These are phyloP conservation scores for Senna tora DNA, from an alignment of 306 rosid species.

Conservation along the genomic window DNA sequence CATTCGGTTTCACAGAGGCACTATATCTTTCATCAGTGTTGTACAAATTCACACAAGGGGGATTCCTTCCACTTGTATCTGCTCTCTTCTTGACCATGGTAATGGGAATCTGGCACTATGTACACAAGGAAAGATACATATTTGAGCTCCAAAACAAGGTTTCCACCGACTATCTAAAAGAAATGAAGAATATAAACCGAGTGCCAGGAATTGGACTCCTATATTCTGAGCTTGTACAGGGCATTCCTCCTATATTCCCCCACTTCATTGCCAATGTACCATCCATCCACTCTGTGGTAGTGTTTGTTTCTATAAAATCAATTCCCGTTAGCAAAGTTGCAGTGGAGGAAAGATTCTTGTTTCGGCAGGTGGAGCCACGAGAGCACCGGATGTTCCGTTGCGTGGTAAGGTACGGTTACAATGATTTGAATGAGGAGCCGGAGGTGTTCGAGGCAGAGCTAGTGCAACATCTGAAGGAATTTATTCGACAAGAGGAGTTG, in stretches of 20 bases:
- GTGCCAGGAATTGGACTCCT: conserved; percentile 75
- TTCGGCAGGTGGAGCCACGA: conserved; percentile 65
- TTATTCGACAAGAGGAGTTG: conserved; percentile 47
- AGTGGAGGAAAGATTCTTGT: conserved; percentile 67
- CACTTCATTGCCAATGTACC: conserved; percentile 66
- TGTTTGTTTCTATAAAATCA: conserved; percentile 72
- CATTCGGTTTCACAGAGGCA: conserved; percentile 50
- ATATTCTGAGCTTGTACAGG: conserved; percentile 81
- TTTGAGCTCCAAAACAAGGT: conserved; percentile 72
- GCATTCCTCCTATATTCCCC: conserved; percentile 80
- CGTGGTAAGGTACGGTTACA: conserved; percentile 83
- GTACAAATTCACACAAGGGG: conserved; percentile 72
- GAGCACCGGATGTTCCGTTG: conserved; percentile 69
- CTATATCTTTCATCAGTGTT: conserved; percentile 58
- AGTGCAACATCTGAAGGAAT: conserved; percentile 59
- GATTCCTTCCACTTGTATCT: conserved; percentile 64
- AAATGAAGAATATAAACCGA: conserved; percentile 49
- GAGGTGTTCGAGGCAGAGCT: conserved; percentile 60
- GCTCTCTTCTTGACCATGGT: conserved; percentile 49
- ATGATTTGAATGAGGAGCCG: conserved; percentile 51
- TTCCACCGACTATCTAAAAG: conserved; percentile 54
- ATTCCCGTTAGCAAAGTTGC: conserved; percentile 66
- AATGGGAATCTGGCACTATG: conserved; percentile 84
- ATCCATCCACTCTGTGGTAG: conserved; percentile 69
- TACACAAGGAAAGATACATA: conserved; percentile 66